phyloP scores from a whole-genome alignment of 345 rosid genomes.

The Trapa bicornis region DNA sequence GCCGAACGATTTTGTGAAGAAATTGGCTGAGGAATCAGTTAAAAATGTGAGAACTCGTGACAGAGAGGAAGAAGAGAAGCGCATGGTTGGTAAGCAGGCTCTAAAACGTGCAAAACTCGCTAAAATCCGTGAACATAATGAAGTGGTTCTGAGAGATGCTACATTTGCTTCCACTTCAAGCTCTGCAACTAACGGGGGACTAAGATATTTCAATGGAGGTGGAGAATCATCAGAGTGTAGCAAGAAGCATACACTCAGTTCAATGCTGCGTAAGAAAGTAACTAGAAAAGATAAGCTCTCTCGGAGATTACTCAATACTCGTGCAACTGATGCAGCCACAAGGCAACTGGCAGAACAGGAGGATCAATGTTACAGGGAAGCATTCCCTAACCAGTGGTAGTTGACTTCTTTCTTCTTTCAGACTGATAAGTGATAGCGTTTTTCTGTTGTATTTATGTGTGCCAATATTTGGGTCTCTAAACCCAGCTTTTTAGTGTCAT shows the following conservation, averaged over 20 bases:
- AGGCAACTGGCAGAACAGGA: slow-evolving; percentile 41
- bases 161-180: slow-evolving; percentile 68
- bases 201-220: slow-evolving; percentile 19
- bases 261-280: slow-evolving; percentile 51
- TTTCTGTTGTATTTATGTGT: too few relatives aligned
- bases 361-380: slow-evolving; percentile 52
- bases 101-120: slow-evolving; percentile 61
- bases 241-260: slow-evolving; percentile 50
- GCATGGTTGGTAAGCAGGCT: slow-evolving; percentile 35
- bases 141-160: slow-evolving; percentile 60
- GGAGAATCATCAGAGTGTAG: slow-evolving; percentile 25
- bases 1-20: slow-evolving; percentile 33
- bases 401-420: neutral
- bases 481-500: too few relatives aligned
- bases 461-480: too few relatives aligned
- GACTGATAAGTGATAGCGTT: neutral
- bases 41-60: slow-evolving; percentile 52
- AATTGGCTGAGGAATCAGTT: slow-evolving; percentile 67
- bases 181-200: slow-evolving; percentile 35
- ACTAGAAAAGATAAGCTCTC: slow-evolving; percentile 53
- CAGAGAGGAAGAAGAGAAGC: slow-evolving; percentile 38
- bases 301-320: slow-evolving; percentile 38
- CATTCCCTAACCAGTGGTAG: slow-evolving; percentile 85
- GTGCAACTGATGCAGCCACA: slow-evolving; percentile 31
- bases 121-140: slow-evolving; percentile 62